Evolutionary conservation across 306 rosid genomes (phyloP).

Genomic region (Potentilla sterilis): DNA sequence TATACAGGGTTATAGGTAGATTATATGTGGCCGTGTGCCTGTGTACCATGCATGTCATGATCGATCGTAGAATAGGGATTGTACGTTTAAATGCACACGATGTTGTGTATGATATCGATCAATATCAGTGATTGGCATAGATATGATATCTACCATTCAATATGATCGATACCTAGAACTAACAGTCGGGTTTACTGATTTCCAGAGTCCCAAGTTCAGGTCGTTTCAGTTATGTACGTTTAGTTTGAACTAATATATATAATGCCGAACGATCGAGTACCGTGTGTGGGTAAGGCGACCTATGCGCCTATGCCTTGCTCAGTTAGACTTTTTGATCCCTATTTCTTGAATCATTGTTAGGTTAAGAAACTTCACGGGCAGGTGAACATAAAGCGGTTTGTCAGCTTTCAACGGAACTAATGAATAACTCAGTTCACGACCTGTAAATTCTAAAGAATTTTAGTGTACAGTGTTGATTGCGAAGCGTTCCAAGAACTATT

Average conservation of each 20-base stretch:
- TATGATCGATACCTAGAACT: neutral
- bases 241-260: neutral
- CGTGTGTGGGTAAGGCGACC: neutral
- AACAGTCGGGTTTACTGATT: neutral
- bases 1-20: neutral
- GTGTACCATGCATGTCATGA: neutral
- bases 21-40: neutral
- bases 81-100: neutral
- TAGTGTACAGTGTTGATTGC: no score
- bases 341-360: neutral
- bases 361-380: neutral
- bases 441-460: no score
- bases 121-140: neutral
- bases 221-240: neutral
- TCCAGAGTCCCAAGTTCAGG: neutral
- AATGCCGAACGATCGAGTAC: neutral
- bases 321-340: neutral
- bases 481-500: no score
- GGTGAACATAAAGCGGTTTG: no score
- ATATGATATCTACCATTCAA: constrained; percentile 10
- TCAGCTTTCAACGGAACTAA: no score
- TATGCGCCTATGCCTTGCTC: no score
- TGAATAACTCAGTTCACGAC: no score
- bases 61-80: neutral
- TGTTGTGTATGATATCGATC: neutral